Evolutionary conservation across 176 grass and related monocot genomes (phyloP).

Genomic region (Alopecurus myosuroides): DNA sequence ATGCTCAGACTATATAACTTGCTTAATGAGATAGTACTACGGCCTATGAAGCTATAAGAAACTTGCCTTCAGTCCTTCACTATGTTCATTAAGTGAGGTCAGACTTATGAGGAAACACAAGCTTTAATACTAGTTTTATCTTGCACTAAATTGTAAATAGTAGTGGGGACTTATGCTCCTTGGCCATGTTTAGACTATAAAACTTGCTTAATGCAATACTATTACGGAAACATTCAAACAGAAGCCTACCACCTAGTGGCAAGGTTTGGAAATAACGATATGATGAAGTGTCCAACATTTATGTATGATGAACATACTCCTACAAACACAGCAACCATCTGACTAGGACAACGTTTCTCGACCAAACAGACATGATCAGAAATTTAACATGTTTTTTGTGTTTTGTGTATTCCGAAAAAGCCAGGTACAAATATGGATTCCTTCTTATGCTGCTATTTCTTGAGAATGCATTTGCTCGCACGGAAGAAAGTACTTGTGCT

Average conservation of each 20-base stretch:
- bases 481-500: not conserved
- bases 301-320: not conserved
- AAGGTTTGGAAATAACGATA: not conserved
- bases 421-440: not conserved
- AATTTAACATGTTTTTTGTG: not conserved
- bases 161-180: not conserved
- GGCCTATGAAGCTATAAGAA: not conserved
- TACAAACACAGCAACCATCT: constrained; percentile 3
- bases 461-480: not conserved
- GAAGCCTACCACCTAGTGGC: not conserved
- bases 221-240: not conserved
- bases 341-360: not conserved
- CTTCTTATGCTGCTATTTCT: not conserved
- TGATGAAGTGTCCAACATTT: not conserved
- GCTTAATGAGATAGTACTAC: not conserved
- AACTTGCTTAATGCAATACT: not conserved
- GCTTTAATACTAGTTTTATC: not conserved
- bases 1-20: not conserved
- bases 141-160: constrained; percentile 1
- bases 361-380: not conserved
- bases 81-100: not conserved
- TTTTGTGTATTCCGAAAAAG: not conserved
- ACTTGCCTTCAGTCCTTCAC: not conserved
- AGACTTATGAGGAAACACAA: not conserved
- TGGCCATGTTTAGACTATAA: not conserved